These are phyloP conservation scores for Penicillium macrosclerotiorum DNA, from an alignment of 495 filamentous ascomycete genomes.

Conservation along the genomic window DNA sequence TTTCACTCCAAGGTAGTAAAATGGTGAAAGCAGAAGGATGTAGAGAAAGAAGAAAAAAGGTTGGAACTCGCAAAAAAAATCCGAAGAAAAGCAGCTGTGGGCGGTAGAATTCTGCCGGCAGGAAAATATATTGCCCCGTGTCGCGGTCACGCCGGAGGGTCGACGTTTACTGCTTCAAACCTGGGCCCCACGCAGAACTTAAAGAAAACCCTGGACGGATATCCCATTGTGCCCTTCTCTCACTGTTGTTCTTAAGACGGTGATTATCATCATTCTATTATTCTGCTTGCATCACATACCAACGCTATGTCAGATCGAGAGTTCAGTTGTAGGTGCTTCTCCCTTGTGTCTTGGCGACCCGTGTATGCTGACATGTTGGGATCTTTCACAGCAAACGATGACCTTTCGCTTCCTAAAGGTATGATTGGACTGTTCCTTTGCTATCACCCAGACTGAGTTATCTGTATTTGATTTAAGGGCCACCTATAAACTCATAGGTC, in stretches of 20 bases:
- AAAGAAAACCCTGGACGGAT: conserved; percentile 4
- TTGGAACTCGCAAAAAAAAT: conserved; percentile 24
- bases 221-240: conserved; percentile 1
- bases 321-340: conserved; percentile 65
- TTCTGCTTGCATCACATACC: conserved; percentile 16
- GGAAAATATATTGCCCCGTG: conserved; percentile 22
- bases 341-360: conserved; percentile 16
- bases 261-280: neutral
- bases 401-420: conserved; percentile 94
- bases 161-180: conserved; percentile 10
- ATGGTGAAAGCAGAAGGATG: neutral
- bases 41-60: conserved; percentile 19
- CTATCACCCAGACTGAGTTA: no score
- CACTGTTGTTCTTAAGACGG: neutral
- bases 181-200: conserved; percentile 18
- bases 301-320: conserved; percentile 83
- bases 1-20: conserved; percentile 8
- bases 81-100: conserved; percentile 26
- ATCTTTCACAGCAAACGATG: conserved; percentile 67
- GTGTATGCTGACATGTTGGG: conserved; percentile 21
- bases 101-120: conserved; percentile 34
- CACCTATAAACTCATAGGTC: no score
- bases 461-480: no score
- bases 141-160: conserved; percentile 9
- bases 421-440: conserved; percentile 15